Percentiles rank a stretch among this genome's conserved stretches.
Conservation (phyloP, 1,139 yeast species). For the Kodamaea plutei region DNA sequence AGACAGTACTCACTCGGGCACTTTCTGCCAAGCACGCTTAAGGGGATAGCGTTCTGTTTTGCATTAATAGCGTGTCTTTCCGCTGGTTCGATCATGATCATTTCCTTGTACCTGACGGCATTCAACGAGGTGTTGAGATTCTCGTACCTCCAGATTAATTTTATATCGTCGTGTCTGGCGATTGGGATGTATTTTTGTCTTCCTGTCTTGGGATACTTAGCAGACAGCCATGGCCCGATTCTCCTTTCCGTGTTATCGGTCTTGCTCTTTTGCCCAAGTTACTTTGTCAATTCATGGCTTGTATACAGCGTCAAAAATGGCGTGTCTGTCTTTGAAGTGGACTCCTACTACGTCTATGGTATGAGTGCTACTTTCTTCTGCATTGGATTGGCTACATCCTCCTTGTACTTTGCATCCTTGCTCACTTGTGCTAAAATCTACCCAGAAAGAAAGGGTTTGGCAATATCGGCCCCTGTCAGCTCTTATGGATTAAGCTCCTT, state of each 20-base stretch:
- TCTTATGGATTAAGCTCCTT: constrained; percentile 80
- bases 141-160: constrained; percentile 68
- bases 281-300: constrained; percentile 38
- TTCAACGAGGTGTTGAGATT: constrained; percentile 57
- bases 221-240: constrained; percentile 84
- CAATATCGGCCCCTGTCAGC: constrained; percentile 85
- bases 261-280: constrained; percentile 69
- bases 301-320: constrained; percentile 6
- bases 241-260: constrained; percentile 62
- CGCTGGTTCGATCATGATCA: constrained; percentile 77
- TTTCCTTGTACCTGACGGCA: constrained; percentile 73
- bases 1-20: constrained; percentile 21
- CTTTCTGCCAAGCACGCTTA: constrained; percentile 24
- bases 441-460: constrained; percentile 70
- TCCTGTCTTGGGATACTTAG: constrained; percentile 77
- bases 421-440: constrained; percentile 81
- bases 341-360: constrained; percentile 17
- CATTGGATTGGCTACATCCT: constrained; percentile 79
- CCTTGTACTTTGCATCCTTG: constrained; percentile 72
- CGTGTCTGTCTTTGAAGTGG: constrained; percentile 1
- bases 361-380: constrained; percentile 37
- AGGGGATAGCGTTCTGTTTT: constrained; percentile 33
- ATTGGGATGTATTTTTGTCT: constrained; percentile 83
- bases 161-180: constrained; percentile 70
- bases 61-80: constrained; percentile 58